Conservation (phyloP, 352 stramenopile genomes). For the Phytophthora quininea region DNA sequence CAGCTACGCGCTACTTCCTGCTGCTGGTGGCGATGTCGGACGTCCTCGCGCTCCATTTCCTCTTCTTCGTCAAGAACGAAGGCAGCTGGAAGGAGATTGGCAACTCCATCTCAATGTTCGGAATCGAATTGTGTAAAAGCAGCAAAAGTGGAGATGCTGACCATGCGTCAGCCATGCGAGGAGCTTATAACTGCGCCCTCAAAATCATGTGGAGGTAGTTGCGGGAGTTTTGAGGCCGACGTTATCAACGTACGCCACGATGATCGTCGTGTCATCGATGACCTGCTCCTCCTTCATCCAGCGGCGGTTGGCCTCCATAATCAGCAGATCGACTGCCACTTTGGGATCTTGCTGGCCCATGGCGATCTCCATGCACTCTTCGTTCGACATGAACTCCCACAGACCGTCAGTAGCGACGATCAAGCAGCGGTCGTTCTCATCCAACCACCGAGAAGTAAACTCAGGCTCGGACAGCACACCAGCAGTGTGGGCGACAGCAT, state of each 20-base stretch:
- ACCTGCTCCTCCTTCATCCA: constrained; percentile 99
- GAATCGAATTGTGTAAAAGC: constrained; percentile 41
- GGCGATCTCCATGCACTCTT: constrained; percentile 92
- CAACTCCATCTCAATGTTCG: constrained; percentile 89
- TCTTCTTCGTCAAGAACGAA: constrained; percentile 86
- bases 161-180: background rate
- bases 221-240: constrained; percentile 15
- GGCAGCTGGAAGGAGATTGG: constrained; percentile 89
- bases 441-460: constrained; percentile 88
- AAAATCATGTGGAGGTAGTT: constrained; percentile 12
- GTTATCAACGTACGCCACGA: constrained; percentile 94
- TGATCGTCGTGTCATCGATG: constrained; percentile 99
- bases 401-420: constrained; percentile 98
- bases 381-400: constrained; percentile 98
- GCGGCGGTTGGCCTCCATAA: constrained; percentile 94
- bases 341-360: constrained; percentile 81
- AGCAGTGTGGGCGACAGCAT: constrained; percentile 97
- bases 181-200: constrained; percentile 14
- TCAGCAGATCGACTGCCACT: constrained; percentile 91
- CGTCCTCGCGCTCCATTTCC: constrained; percentile 79
- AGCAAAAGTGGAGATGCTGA: background rate
- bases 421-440: constrained; percentile 92
- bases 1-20: constrained; percentile 64
- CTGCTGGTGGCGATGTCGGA: constrained; percentile 75
- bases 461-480: constrained; percentile 95